These are phyloP conservation scores for Phytophthora nicotianae DNA, from an alignment of 352 stramenopile species.

Conservation along the genomic window DNA sequence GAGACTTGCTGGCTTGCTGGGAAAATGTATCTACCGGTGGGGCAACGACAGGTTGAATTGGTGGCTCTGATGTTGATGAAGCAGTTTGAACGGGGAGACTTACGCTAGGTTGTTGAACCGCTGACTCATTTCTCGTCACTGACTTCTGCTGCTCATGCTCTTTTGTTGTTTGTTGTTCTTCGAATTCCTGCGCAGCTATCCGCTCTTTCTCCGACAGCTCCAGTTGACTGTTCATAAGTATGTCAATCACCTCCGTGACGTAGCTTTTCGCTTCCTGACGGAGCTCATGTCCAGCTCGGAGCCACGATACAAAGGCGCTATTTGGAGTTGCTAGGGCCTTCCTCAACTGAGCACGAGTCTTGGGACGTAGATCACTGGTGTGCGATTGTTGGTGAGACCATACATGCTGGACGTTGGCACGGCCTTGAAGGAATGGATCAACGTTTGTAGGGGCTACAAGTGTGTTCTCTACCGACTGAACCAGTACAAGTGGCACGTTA, in stretches of 20 bases:
- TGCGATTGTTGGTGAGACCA: conserved; percentile 80
- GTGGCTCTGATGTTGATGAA: neutral
- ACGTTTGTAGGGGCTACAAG: conserved; percentile 90
- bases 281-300: conserved; percentile 87
- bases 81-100: neutral
- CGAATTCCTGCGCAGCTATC: neutral
- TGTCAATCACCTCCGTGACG: conserved; percentile 81
- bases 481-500: conserved; percentile 74
- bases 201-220: conserved; percentile 27
- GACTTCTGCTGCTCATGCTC: conserved; percentile 3
- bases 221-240: conserved; percentile 63
- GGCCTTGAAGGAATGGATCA: conserved; percentile 90
- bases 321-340: conserved; percentile 54
- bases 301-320: conserved; percentile 89
- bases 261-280: conserved; percentile 89
- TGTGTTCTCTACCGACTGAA: conserved; percentile 90
- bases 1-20: conserved; percentile 33
- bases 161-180: conserved; percentile 1
- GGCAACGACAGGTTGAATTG: neutral
- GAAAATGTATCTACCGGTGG: neutral
- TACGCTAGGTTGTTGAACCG: neutral
- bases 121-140: conserved; percentile 4
- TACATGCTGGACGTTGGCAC: conserved; percentile 63
- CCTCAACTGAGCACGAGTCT: conserved; percentile 57
- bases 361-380: conserved; percentile 48